Base-by-base conservation (phyloP, 2,329 filamentous ascomycete genomes). In the Penicillium psychrosexuale region DNA sequence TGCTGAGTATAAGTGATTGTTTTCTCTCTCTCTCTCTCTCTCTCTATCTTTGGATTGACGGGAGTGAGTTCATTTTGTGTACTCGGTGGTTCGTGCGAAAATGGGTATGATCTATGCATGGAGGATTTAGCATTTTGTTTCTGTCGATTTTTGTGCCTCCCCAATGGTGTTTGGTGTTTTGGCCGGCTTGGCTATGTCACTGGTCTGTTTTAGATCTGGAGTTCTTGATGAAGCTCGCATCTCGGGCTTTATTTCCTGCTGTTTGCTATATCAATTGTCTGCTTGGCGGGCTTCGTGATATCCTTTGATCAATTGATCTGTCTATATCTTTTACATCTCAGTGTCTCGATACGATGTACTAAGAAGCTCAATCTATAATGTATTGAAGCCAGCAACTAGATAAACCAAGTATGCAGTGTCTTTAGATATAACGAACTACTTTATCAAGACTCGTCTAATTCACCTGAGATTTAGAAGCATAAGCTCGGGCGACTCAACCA, bases 401-500 rank as follows among this genome's bases (percentile, higher is more conserved):
- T 33, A 4, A 22, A 33, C 17, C 11, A 38, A 38, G 5, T n/a
- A 33, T 6, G 30, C 9, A 40, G 8, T 22, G 8, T 45, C 27
- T 48, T 15, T 3, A n/a, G 8, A 47, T 47, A 17, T 8, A 47
- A 15, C 33, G 19, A 28, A 27, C 11, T 39, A 30, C 9, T 19
- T 37, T 2, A n/a, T 13, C 39, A 12, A 45, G 5, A 11, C 19
- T 24, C 22, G 6, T 28, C 17, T 40, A 31, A 22, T 53, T 78
- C 80, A 96, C 74, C 85, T 81, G 70, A 97, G 75, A 70, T 89
- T 87, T 72, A 96, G 82, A 60, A 97, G 78, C 91, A 97, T 96
- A 53, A 82, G 82, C 69, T 92, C 91, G 5, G 93, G 90, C 67
- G 90, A 85, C 77, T 97, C 92, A 37, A 97, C 82, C 63, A 89